Evolutionary conservation across 2,329 filamentous ascomycete genomes (phyloP), one percentile per base, ranked within the genome.

Genomic region (Colletotrichum paranaense): DNA sequence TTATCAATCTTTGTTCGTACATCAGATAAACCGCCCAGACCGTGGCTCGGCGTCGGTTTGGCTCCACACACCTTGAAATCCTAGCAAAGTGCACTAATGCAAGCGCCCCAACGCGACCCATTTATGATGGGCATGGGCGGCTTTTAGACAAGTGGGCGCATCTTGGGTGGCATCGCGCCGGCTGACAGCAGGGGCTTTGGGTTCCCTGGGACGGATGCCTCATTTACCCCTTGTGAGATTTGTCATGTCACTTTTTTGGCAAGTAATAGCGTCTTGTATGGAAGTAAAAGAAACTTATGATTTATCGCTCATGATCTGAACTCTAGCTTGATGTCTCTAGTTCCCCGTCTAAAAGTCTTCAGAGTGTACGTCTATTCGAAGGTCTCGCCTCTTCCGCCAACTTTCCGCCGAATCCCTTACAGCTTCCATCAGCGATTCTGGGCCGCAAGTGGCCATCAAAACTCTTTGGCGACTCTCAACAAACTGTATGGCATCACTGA

Each of bases 361-460:
- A n/a, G 52, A 69, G 24, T 69, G 67, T 35, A 65, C n/a, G 8
- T 69, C 53, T 35, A 69, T 69, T 16, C 49, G 12, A 28, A 58
- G 19, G 35, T 42, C 26, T 35, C 42, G 42, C 60, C 28, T 12
- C 52, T 64, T 3, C 63, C n/a, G 52, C 24, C 38, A 38, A 12
- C 19, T 62, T 7, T 28, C 67, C 22, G 60, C 24, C 6, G 67
- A 35, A 30, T 65, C 24, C 52, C 30, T 46, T 5, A 69, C 60
- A 19, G 56, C 28, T 38, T 69, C 60, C 14, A 52, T 65, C 7
- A 69, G 28, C 9, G 60, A 58, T 57, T 58, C 28, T n/a, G 67
- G 67, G 9, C 67, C 67, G 8, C 67, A 69, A 7, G 59, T 28
- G 12, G 59, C 67, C 14, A 64, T 38, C 5, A 68, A 38, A 3